A percentile compares a stretch with the other conserved stretches of the same genome.
phyloP scores from a whole-genome alignment of 23 red algal genomes.

The Agarophyton chilense region DNA sequence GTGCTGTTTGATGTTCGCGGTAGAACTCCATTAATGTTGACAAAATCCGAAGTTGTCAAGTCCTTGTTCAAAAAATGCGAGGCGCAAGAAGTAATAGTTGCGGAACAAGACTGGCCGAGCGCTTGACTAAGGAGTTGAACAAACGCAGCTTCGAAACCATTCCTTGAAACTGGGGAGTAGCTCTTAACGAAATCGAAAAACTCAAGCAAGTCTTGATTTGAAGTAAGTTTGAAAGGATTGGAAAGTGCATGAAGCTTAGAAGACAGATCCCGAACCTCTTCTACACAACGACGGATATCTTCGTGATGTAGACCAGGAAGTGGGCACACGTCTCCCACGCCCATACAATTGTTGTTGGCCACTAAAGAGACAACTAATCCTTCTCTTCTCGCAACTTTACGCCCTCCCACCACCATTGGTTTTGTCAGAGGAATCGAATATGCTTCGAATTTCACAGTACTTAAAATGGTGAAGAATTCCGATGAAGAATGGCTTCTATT shows the following conservation, averaged over 20 bases:
- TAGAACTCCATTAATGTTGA: neutral
- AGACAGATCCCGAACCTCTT: neutral
- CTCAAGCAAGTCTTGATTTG: neutral
- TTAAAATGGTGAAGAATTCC: neutral
- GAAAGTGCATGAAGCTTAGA: neutral
- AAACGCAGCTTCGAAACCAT: slow-evolving; percentile 24
- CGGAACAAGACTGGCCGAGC: neutral
- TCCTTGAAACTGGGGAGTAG: slow-evolving; percentile 4
- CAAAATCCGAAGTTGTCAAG: neutral
- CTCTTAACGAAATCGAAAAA: slow-evolving; percentile 7
- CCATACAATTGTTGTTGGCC: neutral
- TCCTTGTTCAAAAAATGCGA: neutral
- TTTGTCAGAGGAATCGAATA: slow-evolving; percentile 28
- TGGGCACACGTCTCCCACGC: slow-evolving; percentile 52
- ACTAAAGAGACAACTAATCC: slow-evolving; percentile 21
- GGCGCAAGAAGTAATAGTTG: neutral
- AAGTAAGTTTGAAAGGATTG: neutral
- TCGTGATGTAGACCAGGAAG: slow-evolving; percentile 56
- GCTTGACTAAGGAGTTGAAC: slow-evolving; percentile 34
- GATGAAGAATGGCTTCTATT: neutral
- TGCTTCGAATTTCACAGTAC: neutral
- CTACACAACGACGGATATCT: neutral
- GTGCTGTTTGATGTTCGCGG: neutral
- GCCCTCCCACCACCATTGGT: slow-evolving; percentile 8
- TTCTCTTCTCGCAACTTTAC: slow-evolving; percentile 5